phyloP scores from a whole-genome alignment of 2,329 filamentous ascomycete species.

The Metarhizium guizhouense region DNA sequence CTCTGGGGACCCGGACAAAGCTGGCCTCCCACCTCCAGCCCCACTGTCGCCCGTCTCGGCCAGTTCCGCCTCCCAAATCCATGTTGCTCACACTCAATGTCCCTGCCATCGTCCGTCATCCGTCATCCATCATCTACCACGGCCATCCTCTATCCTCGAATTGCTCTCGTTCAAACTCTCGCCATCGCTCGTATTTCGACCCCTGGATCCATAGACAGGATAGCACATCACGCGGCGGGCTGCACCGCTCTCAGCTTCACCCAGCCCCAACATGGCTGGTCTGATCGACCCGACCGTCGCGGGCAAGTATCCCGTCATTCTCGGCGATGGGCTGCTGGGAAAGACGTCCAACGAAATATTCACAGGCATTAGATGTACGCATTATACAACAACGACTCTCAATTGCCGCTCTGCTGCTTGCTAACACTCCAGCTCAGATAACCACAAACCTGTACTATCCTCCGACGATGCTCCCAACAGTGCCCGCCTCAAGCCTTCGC shows the following conservation, averaged over 20 bases:
- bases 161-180: too few species aligned
- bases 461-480: slow-evolving; percentile 38
- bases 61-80: too few species aligned
- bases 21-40: not conserved
- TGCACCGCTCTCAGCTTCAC: not conserved
- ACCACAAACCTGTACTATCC: slow-evolving; percentile 49
- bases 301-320: slow-evolving; percentile 53
- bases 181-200: not conserved
- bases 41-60: not conserved
- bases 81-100: too few species aligned
- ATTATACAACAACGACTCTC: not conserved
- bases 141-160: too few species aligned
- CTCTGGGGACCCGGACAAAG: too few species aligned
- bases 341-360: slow-evolving; percentile 48
- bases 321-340: slow-evolving; percentile 52
- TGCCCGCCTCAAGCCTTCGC: slow-evolving; percentile 42
- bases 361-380: slow-evolving; percentile 51
- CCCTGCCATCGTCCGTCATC: too few species aligned
- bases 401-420: slow-evolving; percentile 30
- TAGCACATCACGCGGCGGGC: not conserved
- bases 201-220: not conserved
- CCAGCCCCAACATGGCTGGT: slow-evolving; percentile 20
- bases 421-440: slow-evolving; percentile 34
- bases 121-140: too few species aligned
- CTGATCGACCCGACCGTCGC: slow-evolving; percentile 51